Evolutionary conservation across 495 filamentous ascomycete genomes (phyloP).

Genomic region (Podospora tetraspora): DNA sequence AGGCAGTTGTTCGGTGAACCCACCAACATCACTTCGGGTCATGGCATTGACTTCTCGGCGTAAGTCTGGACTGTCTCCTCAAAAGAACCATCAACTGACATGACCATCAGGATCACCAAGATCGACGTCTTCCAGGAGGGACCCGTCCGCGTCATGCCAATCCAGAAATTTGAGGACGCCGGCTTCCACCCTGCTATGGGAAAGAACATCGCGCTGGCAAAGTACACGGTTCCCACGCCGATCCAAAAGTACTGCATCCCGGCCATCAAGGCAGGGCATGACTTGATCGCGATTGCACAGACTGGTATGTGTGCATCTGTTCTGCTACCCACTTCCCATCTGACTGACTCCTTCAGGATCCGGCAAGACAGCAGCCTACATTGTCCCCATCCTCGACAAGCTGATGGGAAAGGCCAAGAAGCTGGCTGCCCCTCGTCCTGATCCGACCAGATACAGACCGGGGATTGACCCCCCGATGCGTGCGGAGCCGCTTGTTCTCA

Average conservation of each 20-base stretch:
- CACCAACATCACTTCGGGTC: slow-evolving; percentile 26
- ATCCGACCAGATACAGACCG: slow-evolving; percentile 34
- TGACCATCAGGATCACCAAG: slow-evolving; percentile 43
- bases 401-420: slow-evolving; percentile 92
- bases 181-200: slow-evolving; percentile 81
- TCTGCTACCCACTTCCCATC: background rate
- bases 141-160: slow-evolving; percentile 45
- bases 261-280: slow-evolving; percentile 62
- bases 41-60: slow-evolving; percentile 46
- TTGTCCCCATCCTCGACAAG: slow-evolving; percentile 83
- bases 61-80: slow-evolving; percentile 23
- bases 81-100: slow-evolving; percentile 17
- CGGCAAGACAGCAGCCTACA: slow-evolving; percentile 89
- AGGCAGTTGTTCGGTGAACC: slow-evolving; percentile 59
- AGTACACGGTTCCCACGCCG: slow-evolving; percentile 63
- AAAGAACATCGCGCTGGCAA: slow-evolving; percentile 66
- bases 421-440: slow-evolving; percentile 69
- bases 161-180: slow-evolving; percentile 63
- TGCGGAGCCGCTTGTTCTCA: slow-evolving; percentile 79
- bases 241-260: slow-evolving; percentile 84
- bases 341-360: slow-evolving; percentile 59
- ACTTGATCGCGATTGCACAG: slow-evolving; percentile 83
- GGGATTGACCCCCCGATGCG: slow-evolving; percentile 48
- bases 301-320: slow-evolving; percentile 61
- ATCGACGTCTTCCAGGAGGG: slow-evolving; percentile 60